These are phyloP conservation scores for Chrysosphaeria jannelii DNA, from an alignment of 2,329 filamentous ascomycete species.

Conservation along the genomic window DNA sequence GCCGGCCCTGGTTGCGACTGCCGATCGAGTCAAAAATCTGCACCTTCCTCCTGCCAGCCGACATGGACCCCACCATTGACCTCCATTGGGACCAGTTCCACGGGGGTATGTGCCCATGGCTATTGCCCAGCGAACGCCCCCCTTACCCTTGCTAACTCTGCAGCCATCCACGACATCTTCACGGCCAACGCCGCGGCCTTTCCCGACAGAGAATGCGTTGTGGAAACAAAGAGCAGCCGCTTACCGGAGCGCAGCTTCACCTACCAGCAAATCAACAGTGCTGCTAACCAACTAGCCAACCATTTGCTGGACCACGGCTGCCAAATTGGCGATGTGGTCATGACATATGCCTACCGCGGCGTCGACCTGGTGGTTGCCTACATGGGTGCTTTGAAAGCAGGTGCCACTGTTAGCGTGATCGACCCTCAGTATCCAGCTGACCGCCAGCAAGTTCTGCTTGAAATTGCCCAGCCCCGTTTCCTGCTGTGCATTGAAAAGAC, in stretches of 20 bases:
- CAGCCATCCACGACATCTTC: conserved; percentile 40
- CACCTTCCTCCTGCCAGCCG: too few species aligned
- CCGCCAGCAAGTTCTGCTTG: conserved; percentile 55
- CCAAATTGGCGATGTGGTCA: conserved; percentile 60
- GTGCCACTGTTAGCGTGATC: conserved; percentile 32
- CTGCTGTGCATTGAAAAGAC: conserved; percentile 47
- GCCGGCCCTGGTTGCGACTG: too few species aligned
- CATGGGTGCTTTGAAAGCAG: conserved; percentile 38
- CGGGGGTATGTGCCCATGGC: conserved; percentile 2
- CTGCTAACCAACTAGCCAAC: conserved; percentile 52
- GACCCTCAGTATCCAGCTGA: conserved; percentile 62
- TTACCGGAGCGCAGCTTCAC: conserved; percentile 38
- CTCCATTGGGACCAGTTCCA: conserved; percentile 4
- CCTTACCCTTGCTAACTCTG: neutral
- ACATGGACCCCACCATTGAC: conserved; percentile 4
- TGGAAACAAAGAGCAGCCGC: conserved; percentile 15
- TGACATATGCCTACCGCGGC: conserved; percentile 64
- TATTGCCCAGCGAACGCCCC: neutral
- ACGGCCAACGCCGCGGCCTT: conserved; percentile 30
- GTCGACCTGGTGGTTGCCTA: conserved; percentile 37
- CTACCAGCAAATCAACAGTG: conserved; percentile 65
- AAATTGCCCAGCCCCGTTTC: conserved; percentile 44
- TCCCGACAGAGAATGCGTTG: conserved; percentile 25
- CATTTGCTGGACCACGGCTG: conserved; percentile 46
- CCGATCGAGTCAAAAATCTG: too few species aligned